These are phyloP conservation scores for Suillus ampliporus DNA, from an alignment of 768 basidiomycete genomes.

Conservation along the genomic window DNA sequence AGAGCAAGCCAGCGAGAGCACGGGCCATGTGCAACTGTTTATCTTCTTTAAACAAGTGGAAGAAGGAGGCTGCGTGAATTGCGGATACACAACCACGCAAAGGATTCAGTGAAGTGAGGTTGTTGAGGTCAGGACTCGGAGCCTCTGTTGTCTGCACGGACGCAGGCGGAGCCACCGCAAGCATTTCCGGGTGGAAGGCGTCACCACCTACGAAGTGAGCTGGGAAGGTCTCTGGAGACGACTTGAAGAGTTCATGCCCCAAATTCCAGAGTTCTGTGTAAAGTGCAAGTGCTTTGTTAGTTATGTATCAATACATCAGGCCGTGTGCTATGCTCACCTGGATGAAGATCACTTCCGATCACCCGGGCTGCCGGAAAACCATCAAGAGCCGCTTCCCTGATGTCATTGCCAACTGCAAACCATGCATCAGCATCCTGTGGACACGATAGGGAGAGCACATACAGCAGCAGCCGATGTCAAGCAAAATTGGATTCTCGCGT, in stretches of 20 bases:
- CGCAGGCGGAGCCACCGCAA: constrained; percentile 38
- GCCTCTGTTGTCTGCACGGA: constrained; percentile 25
- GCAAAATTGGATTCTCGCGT: constrained; percentile 38
- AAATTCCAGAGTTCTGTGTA: constrained; percentile 60
- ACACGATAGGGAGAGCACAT: constrained; percentile 10
- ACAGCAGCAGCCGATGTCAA: constrained; percentile 49
- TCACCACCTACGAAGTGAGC: constrained; percentile 59
- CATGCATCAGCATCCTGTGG: not conserved
- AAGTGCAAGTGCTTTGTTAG: not conserved
- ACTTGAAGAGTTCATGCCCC: constrained; percentile 63
- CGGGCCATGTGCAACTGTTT: constrained; percentile 47
- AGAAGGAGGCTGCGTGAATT: constrained; percentile 53
- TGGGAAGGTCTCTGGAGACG: constrained; percentile 55
- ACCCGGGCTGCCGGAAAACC: constrained; percentile 42
- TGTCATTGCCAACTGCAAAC: constrained; percentile 42
- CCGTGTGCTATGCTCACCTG: constrained; percentile 28
- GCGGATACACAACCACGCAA: constrained; percentile 51
- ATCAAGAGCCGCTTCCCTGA: constrained; percentile 41
- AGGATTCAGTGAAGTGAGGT: constrained; percentile 47
- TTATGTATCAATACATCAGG: too few species aligned
- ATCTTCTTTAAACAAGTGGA: constrained; percentile 51
- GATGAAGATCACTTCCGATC: constrained; percentile 40
- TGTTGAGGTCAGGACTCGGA: constrained; percentile 29
- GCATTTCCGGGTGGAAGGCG: constrained; percentile 49
- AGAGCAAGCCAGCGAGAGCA: constrained; percentile 47